phyloP scores from a whole-genome alignment of 1,284 basidiomycete species.

The Sporisorium iseilematis-ciliati region DNA sequence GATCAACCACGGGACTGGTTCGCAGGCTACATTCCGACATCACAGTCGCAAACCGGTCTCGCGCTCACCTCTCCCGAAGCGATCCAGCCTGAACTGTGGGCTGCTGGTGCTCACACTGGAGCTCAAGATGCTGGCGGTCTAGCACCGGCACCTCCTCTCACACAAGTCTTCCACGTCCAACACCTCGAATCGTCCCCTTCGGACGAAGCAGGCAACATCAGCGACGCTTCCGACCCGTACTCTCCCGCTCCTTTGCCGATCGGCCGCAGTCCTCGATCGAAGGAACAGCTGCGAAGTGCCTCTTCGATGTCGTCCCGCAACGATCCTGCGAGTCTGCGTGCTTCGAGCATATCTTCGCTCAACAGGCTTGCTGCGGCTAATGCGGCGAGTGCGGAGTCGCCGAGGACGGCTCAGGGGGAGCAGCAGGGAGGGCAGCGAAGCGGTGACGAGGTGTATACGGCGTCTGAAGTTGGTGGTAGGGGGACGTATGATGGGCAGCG shows the following conservation, averaged over 20 bases:
- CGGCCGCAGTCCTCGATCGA: constrained; percentile 37
- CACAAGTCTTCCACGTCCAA: constrained; percentile 17
- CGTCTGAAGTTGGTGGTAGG: too few relatives aligned
- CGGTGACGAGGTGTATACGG: not conserved
- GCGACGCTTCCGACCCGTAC: constrained; percentile 36
- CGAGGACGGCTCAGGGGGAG: not conserved
- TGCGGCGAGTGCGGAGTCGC: not conserved
- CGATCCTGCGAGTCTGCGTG: constrained; percentile 22
- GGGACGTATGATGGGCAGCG: not conserved
- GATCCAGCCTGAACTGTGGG: constrained; percentile 29
- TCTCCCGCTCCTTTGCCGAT: constrained; percentile 37
- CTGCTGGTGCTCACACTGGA: not conserved
- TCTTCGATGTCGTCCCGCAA: constrained; percentile 28
- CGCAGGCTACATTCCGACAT: constrained; percentile 1
- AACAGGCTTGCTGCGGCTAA: constrained; percentile 27
- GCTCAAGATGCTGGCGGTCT: not conserved
- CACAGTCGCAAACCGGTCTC: constrained; percentile 31
- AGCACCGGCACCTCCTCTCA: not conserved
- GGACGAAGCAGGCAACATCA: constrained; percentile 14
- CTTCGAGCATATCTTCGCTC: constrained; percentile 31
- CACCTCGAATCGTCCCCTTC: constrained; percentile 27
- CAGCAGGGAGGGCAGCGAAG: not conserved
- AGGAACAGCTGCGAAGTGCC: constrained; percentile 33
- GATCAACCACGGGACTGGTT: constrained; percentile 21
- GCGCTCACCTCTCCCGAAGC: constrained; percentile 35